Evolutionary conservation across 2,329 filamentous ascomycete species (phyloP).

Genomic region (Xylariaceae sp.): DNA sequence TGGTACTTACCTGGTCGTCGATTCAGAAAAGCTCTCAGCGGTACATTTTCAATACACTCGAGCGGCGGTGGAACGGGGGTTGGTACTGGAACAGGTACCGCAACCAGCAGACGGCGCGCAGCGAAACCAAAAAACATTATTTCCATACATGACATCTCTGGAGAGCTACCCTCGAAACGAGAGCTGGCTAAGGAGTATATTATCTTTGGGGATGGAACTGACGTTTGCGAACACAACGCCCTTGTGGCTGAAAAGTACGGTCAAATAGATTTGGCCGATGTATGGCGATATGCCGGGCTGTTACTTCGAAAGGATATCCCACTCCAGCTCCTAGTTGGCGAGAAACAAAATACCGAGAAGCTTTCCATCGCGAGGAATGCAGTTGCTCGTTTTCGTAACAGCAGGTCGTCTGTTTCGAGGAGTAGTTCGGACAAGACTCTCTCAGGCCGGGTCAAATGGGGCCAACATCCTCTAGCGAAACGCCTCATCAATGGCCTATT

Average conservation of each 20-base stretch:
- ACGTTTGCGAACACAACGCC: constrained; percentile 81
- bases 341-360: constrained; percentile 52
- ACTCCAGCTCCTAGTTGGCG: constrained; percentile 55
- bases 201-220: constrained; percentile 75
- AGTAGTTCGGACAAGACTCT: constrained; percentile 31
- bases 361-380: constrained; percentile 64
- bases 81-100: constrained; percentile 52
- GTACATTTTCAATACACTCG: constrained; percentile 52
- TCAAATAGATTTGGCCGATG: constrained; percentile 64
- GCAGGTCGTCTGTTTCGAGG: constrained; percentile 10
- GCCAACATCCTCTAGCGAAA: constrained; percentile 57
- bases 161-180: constrained; percentile 70
- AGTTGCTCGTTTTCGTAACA: constrained; percentile 38
- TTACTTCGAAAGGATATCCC: constrained; percentile 73
- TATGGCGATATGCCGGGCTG: constrained; percentile 78
- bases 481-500: constrained; percentile 59
- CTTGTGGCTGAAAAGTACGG: constrained; percentile 66
- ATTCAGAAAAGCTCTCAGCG: constrained; percentile 51
- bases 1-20: constrained; percentile 51
- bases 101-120: constrained; percentile 44
- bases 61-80: constrained; percentile 56
- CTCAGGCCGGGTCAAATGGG: constrained; percentile 62
- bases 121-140: constrained; percentile 61
- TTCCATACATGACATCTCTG: constrained; percentile 63
- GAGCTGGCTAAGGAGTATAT: constrained; percentile 73